phyloP scores from a whole-genome alignment of 805 yeast species.

The Yarrowia sp. region DNA sequence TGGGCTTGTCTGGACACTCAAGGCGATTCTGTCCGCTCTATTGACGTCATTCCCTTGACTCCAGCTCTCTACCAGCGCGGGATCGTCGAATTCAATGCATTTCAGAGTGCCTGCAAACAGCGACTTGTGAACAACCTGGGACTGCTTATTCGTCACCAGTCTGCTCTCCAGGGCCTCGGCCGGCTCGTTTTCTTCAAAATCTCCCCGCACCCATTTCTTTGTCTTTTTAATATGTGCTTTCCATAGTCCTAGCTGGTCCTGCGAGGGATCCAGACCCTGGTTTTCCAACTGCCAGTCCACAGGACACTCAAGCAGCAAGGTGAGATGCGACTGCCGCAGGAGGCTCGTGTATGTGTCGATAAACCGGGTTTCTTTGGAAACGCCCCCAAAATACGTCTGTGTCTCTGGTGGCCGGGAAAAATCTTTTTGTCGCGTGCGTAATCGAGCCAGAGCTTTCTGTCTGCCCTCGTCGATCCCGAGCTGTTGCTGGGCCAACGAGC shows the following conservation, averaged over 20 bases:
- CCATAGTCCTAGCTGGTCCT: slow-evolving; percentile 15
- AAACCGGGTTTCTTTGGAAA: slow-evolving; percentile 36
- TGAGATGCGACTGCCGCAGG: slow-evolving; percentile 9
- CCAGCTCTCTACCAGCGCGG: slow-evolving; percentile 7
- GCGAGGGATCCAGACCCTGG: slow-evolving; percentile 10
- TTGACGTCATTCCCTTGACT: slow-evolving; percentile 1
- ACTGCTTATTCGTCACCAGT: background rate
- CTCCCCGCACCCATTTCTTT: slow-evolving; percentile 19
- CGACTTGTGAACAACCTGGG: slow-evolving; percentile 26
- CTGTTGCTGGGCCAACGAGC: slow-evolving; percentile 7
- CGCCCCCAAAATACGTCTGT: slow-evolving; percentile 19
- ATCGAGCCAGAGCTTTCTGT: background rate
- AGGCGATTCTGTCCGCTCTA: slow-evolving; percentile 15
- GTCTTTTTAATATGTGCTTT: background rate
- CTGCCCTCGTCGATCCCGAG: slow-evolving; percentile 10
- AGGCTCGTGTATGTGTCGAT: slow-evolving; percentile 34
- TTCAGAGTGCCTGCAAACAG: slow-evolving; percentile 36
- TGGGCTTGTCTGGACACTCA: slow-evolving; percentile 7
- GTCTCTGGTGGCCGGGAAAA: slow-evolving; percentile 10
- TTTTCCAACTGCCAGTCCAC: slow-evolving; percentile 25
- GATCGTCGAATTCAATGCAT: slow-evolving; percentile 36
- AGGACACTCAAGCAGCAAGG: slow-evolving; percentile 30
- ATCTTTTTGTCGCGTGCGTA: slow-evolving; percentile 35
- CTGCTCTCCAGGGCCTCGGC: slow-evolving; percentile 9
- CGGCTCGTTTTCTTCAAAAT: background rate